These are phyloP conservation scores for Fomitiporia mediterranea DNA, from an alignment of 1,284 basidiomycete genomes.

Conservation along the genomic window DNA sequence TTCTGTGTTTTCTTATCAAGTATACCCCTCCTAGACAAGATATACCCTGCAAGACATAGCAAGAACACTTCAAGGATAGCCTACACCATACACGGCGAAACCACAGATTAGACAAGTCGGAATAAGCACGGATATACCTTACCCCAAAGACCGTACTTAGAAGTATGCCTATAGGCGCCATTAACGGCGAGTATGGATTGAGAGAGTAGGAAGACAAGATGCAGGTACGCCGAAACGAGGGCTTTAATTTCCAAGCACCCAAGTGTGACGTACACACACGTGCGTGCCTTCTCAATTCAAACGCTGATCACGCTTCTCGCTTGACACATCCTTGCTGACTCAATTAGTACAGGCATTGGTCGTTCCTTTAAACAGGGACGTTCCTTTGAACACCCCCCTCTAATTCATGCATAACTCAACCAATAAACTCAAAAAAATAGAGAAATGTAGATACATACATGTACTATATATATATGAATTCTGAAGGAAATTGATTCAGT, in stretches of 20 bases:
- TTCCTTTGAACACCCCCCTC: too few relatives aligned
- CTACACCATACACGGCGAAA: conserved; percentile 36
- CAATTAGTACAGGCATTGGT: too few relatives aligned
- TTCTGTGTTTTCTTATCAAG: conserved; percentile 89
- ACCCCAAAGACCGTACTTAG: conserved; percentile 54
- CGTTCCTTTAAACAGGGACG: too few relatives aligned
- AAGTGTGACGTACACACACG: not conserved
- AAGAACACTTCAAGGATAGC: conserved; percentile 89
- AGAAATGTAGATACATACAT: too few relatives aligned
- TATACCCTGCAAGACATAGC: conserved; percentile 81
- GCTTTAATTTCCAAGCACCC: not conserved
- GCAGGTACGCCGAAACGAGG: not conserved
- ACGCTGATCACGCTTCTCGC: not conserved
- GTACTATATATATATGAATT: too few relatives aligned
- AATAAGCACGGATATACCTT: conserved; percentile 22
- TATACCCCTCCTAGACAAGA: conserved; percentile 74
- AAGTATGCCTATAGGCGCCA: conserved; percentile 26
- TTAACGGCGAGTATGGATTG: not conserved
- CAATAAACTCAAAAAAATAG: too few relatives aligned
- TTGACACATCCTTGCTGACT: not conserved
- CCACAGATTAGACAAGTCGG: not conserved
- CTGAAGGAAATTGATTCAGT: too few relatives aligned
- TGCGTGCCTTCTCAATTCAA: not conserved
- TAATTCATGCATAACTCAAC: too few relatives aligned
- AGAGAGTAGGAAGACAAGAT: not conserved